phyloP scores from a whole-genome alignment of 2,329 filamentous ascomycete genomes.

The Juglanconis oblonga region DNA sequence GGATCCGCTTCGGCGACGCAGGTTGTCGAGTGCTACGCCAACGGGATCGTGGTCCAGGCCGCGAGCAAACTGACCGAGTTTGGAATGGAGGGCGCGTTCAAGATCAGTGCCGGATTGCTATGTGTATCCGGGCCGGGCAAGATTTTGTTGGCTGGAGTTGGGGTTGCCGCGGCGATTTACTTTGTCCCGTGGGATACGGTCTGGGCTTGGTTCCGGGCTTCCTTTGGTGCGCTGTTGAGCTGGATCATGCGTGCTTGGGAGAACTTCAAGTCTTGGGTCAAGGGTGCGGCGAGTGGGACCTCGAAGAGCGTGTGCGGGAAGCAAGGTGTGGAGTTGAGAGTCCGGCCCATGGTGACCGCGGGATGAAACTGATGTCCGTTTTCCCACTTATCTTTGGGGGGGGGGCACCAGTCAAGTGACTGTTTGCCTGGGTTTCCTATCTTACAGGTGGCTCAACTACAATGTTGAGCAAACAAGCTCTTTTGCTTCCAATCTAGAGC shows the following conservation, averaged over 20 bases:
- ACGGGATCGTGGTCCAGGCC: slow-evolving; percentile 17
- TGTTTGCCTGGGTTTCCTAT: no score
- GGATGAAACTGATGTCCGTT: background rate
- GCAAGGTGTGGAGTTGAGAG: background rate
- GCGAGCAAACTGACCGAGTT: slow-evolving; percentile 10
- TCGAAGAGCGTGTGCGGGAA: slow-evolving; percentile 1
- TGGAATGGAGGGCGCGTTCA: slow-evolving; percentile 13
- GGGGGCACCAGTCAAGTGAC: no score
- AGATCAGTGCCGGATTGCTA: slow-evolving; percentile 12
- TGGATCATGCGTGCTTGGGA: slow-evolving; percentile 15
- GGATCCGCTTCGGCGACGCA: slow-evolving; percentile 10
- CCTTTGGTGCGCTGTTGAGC: slow-evolving; percentile 10
- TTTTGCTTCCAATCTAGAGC: no score
- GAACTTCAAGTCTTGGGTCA: slow-evolving; percentile 16
- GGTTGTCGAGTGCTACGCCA: slow-evolving; percentile 18
- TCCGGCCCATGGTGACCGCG: background rate
- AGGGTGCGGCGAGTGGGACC: background rate
- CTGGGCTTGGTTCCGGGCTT: slow-evolving; percentile 16
- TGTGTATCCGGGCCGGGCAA: slow-evolving; percentile 15
- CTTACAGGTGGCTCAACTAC: no score
- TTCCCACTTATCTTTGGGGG: no score
- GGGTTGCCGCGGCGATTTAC: slow-evolving; percentile 12
- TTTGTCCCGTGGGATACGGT: slow-evolving; percentile 18
- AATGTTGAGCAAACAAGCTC: no score
- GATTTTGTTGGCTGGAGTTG: slow-evolving; percentile 13